Evolutionary conservation across 1,284 basidiomycete genomes (phyloP).

Genomic region (Cerrena zonata): DNA sequence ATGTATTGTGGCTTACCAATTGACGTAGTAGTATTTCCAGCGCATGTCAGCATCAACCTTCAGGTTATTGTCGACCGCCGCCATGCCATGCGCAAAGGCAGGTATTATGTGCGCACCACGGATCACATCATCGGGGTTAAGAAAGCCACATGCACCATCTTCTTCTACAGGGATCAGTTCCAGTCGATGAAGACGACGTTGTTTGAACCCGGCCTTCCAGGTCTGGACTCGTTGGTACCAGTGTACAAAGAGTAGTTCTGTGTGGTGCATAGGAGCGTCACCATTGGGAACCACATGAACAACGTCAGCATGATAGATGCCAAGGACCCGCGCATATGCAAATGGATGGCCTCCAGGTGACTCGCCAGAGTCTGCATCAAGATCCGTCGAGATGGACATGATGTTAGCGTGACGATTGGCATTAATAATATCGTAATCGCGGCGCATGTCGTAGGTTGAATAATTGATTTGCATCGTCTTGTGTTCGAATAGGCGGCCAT

Average conservation of each 20-base stretch:
- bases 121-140: no score
- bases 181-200: slow-evolving; percentile 17
- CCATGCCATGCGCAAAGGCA: no score
- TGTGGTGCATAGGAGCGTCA: slow-evolving; percentile 13
- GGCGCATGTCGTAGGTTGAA: slow-evolving; percentile 24
- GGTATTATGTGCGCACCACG: no score
- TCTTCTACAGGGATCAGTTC: slow-evolving; percentile 17
- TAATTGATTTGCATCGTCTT: slow-evolving; percentile 19
- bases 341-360: background rate
- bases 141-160: slow-evolving; percentile 16
- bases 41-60: background rate
- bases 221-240: slow-evolving; percentile 20
- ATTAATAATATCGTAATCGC: slow-evolving; percentile 29
- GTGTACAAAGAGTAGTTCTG: slow-evolving; percentile 27
- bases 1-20: background rate
- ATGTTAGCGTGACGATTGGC: slow-evolving; percentile 15
- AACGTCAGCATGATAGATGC: slow-evolving; percentile 2
- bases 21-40: background rate
- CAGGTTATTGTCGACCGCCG: no score
- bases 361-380: background rate
- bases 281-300: background rate
- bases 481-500: slow-evolving; percentile 19
- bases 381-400: background rate
- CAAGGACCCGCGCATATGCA: slow-evolving; percentile 1
- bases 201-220: slow-evolving; percentile 10